Evolutionary conservation across 2,329 filamentous ascomycete genomes (phyloP), one percentile per base, ranked within the genome.

Genomic region (Clonostachys rhizophaga): DNA sequence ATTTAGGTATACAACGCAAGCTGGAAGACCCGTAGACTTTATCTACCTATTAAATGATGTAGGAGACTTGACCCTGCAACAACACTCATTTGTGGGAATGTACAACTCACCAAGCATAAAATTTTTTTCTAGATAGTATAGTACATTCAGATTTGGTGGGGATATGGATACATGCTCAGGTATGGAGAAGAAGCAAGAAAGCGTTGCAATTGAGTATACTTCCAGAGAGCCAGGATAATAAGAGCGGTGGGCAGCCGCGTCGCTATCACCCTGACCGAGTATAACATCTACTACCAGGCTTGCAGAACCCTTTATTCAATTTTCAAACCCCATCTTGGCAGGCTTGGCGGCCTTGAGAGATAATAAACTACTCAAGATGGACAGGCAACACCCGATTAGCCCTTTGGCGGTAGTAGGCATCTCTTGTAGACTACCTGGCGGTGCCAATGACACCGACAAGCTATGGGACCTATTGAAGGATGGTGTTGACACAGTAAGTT

Each of bases 351-450:
- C 17, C 30, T 41, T 41, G 13, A 24, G 17, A n/a, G 16, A 13
- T 10, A 7, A 20, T 20, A 13, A 17, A 17, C 13, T 43, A 43
- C n/a, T 30, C 53, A 16, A 43, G 63, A 67, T 43, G 24, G 24
- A 24, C 24, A 24, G 24, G 24, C 24, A 24, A 24, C 24, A 8
- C 24, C 24, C 24, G 24, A 24, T 24, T 24, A 24, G 24, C 24
- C 51, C 11, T 44, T 47, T 1, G 50, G 70, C 69, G 11, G 61
- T 74, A 5, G 55, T 73, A 33, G 70, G 70, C n/a, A 60, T 72
- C 49, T 63, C 63, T 4, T 68, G 68, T 41, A 61, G 65, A 6
- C 69, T 73, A 16, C 68, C 70, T 4, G 66, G 68, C 11, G 58
- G 58, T n/a, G 36, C 43, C 18, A 39, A 36, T 33, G 37, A 43